Percentiles rank a stretch among this genome's conserved stretches.
Evolutionary conservation across 768 basidiomycete species (phyloP).

Genomic region (Dendrothele bispora): DNA sequence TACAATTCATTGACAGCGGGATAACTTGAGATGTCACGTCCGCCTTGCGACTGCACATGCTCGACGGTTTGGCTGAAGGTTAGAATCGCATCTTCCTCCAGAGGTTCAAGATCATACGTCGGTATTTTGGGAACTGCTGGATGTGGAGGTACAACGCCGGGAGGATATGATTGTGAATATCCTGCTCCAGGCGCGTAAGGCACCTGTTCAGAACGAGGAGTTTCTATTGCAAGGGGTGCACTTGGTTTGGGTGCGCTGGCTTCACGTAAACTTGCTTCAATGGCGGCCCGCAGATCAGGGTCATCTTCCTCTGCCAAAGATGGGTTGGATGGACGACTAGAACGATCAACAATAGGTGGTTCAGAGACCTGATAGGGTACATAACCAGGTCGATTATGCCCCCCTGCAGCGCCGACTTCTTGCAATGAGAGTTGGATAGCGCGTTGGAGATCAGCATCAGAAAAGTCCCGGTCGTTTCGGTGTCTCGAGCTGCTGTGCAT

Average conservation of each 20-base stretch:
- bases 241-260: constrained; percentile 75
- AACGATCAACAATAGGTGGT: constrained; percentile 66
- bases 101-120: constrained; percentile 75
- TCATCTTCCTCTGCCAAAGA: constrained; percentile 65
- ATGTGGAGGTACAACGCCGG: constrained; percentile 33
- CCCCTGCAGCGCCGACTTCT: constrained; percentile 59
- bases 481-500: constrained; percentile 46
- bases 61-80: constrained; percentile 92
- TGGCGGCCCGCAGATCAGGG: constrained; percentile 88
- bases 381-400: constrained; percentile 60
- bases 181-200: constrained; percentile 34
- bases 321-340: constrained; percentile 36
- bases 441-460: constrained; percentile 88
- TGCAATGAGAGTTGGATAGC: constrained; percentile 91
- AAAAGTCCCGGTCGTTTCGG: constrained; percentile 56
- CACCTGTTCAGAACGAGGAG: constrained; percentile 44
- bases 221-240: constrained; percentile 65
- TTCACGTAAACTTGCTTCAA: constrained; percentile 93
- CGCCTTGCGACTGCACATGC: constrained; percentile 76
- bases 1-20: constrained; percentile 84
- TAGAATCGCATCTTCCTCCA: constrained; percentile 84
- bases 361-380: constrained; percentile 71
- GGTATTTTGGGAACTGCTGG: constrained; percentile 58
- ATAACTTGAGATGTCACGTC: constrained; percentile 75
- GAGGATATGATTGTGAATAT: constrained; percentile 47